Base-by-base conservation (phyloP, 768 basidiomycete species). In the Macrolepiota fuliginosa region DNA sequence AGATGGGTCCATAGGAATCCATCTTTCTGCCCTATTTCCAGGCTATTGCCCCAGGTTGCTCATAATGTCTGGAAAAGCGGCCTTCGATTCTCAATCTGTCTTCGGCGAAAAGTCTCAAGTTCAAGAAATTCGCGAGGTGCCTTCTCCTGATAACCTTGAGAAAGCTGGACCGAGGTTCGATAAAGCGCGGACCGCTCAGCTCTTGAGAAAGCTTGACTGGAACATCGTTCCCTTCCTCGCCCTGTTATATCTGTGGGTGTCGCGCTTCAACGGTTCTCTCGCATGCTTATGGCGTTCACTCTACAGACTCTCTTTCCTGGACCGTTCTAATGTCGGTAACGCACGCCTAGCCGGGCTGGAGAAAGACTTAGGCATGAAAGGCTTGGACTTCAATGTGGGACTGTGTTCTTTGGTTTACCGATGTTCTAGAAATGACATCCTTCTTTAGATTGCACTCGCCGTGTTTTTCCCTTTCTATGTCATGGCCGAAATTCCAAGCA, bases 391-490 rank as follows among this genome's bases (percentile, higher is more conserved):
- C 58, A 71, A 72, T 56, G 72, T 73, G 36, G 19, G 63, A 40
- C 19, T 6, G 25, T 24, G 27, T 10, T 4, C 1, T 37, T 36
- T 17, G n/a, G 12, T 51, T 15, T 4, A n/a, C n/a, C 42, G 27
- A 25, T 35, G 19, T 49, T 15, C 13, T 3, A 24, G n/a, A 19
- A 32, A 47, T 42, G 29, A 47, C 19, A n/a, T 39, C 24, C 32
- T 25, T 17, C 36, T 52, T 1, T 32, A 72, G 70, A 54, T 73
- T 53, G 72, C 72, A 1, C 69, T 73, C 36, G 65, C 73, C 15
- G 71, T 74, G 10, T 73, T 73, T 65, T 73, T 72, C 60, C 73
- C 72, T 11, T 72, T 63, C 62, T 74, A 74, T 58, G 72, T 74
- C 51, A 62, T 66, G 0, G 73, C 73, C 4, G 73, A 74, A 56